A percentile compares a stretch with the other conserved stretches of the same genome.
Evolutionary conservation across 2,329 filamentous ascomycete species (phyloP).

Genomic region (Piedraia hortae): DNA sequence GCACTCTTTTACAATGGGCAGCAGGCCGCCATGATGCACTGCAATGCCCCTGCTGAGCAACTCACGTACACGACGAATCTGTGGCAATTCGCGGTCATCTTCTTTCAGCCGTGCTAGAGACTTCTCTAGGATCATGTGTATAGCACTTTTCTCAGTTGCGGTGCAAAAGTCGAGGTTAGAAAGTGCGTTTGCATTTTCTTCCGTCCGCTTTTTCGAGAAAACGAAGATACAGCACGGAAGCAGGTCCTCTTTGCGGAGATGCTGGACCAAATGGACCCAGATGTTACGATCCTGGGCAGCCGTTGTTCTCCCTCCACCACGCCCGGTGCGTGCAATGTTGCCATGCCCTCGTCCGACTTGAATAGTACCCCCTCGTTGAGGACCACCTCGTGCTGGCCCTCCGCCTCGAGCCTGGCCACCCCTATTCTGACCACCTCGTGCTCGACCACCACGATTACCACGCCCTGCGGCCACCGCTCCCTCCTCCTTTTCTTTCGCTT

Average conservation of each 20-base stretch:
- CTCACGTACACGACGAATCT: constrained; percentile 69
- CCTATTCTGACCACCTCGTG: constrained; percentile 26
- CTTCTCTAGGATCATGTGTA: constrained; percentile 92
- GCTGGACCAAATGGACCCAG: constrained; percentile 88
- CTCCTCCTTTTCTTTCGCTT: constrained; percentile 19
- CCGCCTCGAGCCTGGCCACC: constrained; percentile 28
- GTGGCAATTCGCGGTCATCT: constrained; percentile 70
- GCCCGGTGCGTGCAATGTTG: constrained; percentile 71
- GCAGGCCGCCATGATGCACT: constrained; percentile 77
- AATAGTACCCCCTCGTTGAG: constrained; percentile 20
- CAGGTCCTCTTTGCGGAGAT: constrained; percentile 60
- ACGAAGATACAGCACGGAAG: constrained; percentile 92
- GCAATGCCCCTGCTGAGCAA: constrained; percentile 70
- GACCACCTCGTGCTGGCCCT: constrained; percentile 18
- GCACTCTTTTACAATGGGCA: constrained; percentile 92
- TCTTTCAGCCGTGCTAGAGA: constrained; percentile 75
- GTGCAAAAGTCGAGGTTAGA: constrained; percentile 91
- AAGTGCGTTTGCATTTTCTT: constrained; percentile 86
- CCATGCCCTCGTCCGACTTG: constrained; percentile 36
- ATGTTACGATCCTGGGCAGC: constrained; percentile 85
- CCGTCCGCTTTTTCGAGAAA: constrained; percentile 91
- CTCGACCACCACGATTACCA: constrained; percentile 22
- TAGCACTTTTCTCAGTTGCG: constrained; percentile 77
- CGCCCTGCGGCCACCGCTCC: constrained; percentile 22
- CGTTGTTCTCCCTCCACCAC: constrained; percentile 62